phyloP scores from a whole-genome alignment of 306 rosid species.

The Prosopis cineraria region DNA sequence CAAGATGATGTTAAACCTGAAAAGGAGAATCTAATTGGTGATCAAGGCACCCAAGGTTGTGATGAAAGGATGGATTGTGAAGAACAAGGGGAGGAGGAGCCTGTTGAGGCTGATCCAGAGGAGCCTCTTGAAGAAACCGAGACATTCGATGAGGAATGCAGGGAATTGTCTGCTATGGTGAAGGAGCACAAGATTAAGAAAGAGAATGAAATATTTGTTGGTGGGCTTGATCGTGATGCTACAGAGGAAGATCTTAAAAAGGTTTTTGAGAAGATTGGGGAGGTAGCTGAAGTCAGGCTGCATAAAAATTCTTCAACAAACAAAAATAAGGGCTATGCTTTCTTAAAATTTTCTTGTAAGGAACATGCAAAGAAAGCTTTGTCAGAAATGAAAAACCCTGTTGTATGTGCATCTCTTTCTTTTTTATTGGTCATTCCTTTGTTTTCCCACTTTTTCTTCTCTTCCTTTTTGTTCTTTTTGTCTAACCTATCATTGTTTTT shows the following conservation, averaged over 20 bases:
- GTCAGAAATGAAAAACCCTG: conserved; percentile 83
- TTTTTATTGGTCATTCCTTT: conserved; percentile 17
- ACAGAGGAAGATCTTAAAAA: conserved; percentile 74
- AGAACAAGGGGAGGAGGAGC: conserved; percentile 52
- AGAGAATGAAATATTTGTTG: conserved; percentile 79
- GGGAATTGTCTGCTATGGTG: conserved; percentile 55
- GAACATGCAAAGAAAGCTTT: conserved; percentile 71
- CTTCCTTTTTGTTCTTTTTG: not conserved
- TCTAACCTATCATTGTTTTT: conserved; percentile 34
- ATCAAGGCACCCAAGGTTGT: conserved; percentile 34
- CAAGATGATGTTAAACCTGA: conserved; percentile 36
- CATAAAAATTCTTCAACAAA: conserved; percentile 62
- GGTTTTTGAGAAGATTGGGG: conserved; percentile 77
- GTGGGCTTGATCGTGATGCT: conserved; percentile 78
- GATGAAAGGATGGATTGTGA: conserved; percentile 54
- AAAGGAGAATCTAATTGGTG: conserved; percentile 28
- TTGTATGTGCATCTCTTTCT: conserved; percentile 54
- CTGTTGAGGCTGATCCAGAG: conserved; percentile 51
- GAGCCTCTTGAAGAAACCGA: conserved; percentile 50
- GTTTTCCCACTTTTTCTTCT: conserved; percentile 4
- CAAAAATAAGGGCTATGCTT: conserved; percentile 81
- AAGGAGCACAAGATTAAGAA: conserved; percentile 61
- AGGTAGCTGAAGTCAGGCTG: conserved; percentile 76
- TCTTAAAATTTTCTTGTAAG: conserved; percentile 69
- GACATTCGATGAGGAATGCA: conserved; percentile 51